phyloP scores from a whole-genome alignment of 805 yeast species.

The Ascoidea rubescens region DNA sequence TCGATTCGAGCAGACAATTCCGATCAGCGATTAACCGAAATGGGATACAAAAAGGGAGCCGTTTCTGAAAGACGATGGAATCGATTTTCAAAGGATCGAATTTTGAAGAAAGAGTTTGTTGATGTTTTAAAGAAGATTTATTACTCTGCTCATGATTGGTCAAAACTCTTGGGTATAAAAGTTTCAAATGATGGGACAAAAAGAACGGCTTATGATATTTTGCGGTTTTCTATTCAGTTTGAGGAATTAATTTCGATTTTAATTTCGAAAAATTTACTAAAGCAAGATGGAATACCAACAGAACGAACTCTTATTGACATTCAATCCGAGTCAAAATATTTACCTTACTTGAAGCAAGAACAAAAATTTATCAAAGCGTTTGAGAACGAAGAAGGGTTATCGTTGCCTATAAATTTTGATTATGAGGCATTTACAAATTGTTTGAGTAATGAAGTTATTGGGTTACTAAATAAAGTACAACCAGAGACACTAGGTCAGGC shows the following conservation, averaged over 20 bases:
- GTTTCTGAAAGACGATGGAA: slow-evolving; percentile 47
- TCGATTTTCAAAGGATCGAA: slow-evolving; percentile 28
- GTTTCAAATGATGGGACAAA: slow-evolving; percentile 29
- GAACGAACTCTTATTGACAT: slow-evolving; percentile 42
- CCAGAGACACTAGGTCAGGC: slow-evolving; percentile 95
- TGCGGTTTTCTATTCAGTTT: neutral
- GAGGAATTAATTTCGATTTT: neutral
- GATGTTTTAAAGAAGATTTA: slow-evolving; percentile 29
- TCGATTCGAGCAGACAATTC: slow-evolving; percentile 92
- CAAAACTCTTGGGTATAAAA: slow-evolving; percentile 12
- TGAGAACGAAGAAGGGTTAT: slow-evolving; percentile 65
- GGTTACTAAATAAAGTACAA: slow-evolving; percentile 53
- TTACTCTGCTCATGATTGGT: slow-evolving; percentile 54
- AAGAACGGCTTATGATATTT: slow-evolving; percentile 56
- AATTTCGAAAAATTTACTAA: slow-evolving; percentile 16
- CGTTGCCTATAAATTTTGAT: slow-evolving; percentile 54
- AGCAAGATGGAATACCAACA: slow-evolving; percentile 18
- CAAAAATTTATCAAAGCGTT: slow-evolving; percentile 59
- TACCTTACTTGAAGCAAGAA: slow-evolving; percentile 68
- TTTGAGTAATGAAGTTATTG: slow-evolving; percentile 65
- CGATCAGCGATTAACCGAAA: slow-evolving; percentile 63
- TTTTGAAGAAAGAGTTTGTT: slow-evolving; percentile 28
- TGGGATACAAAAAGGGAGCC: slow-evolving; percentile 54
- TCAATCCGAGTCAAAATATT: slow-evolving; percentile 71
- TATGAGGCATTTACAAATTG: slow-evolving; percentile 40